A percentile compares a stretch with the other conserved stretches of the same genome.
phyloP scores from a whole-genome alignment of 225 moss, liverwort and hornwort species.

The Polytrichum formosum region DNA sequence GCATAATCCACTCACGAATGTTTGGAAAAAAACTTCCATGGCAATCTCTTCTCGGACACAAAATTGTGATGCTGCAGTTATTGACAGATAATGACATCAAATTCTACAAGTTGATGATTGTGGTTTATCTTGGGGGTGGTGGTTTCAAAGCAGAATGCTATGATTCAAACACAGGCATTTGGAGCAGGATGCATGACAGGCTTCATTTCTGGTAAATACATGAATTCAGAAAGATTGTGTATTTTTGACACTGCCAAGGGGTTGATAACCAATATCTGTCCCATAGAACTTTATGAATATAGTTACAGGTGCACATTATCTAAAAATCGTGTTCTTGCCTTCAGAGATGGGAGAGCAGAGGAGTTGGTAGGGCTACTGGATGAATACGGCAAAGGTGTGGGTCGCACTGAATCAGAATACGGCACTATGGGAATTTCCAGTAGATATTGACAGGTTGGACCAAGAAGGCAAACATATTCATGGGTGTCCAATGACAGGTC shows the following conservation, averaged over 20 bases:
- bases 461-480: neutral
- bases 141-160: neutral
- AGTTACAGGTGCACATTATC: neutral
- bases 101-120: slow-evolving; percentile 1
- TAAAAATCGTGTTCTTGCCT: neutral
- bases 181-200: neutral
- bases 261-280: too few relatives aligned
- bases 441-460: neutral
- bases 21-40: slow-evolving; percentile 1
- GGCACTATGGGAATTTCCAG: neutral
- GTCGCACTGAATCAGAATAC: neutral
- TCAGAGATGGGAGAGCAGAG: neutral
- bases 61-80: neutral
- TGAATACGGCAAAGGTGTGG: neutral
- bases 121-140: neutral
- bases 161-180: neutral
- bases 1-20: slow-evolving; percentile 1
- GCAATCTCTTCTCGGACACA: neutral
- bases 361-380: neutral
- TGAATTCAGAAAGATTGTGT: too few relatives aligned
- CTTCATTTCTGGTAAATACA: neutral
- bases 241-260: too few relatives aligned
- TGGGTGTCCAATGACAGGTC: neutral
- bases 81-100: neutral
- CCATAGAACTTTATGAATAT: too few relatives aligned